Evolutionary conservation across 2,329 filamentous ascomycete genomes (phyloP).

Genomic region (Ophiostoma quercus): DNA sequence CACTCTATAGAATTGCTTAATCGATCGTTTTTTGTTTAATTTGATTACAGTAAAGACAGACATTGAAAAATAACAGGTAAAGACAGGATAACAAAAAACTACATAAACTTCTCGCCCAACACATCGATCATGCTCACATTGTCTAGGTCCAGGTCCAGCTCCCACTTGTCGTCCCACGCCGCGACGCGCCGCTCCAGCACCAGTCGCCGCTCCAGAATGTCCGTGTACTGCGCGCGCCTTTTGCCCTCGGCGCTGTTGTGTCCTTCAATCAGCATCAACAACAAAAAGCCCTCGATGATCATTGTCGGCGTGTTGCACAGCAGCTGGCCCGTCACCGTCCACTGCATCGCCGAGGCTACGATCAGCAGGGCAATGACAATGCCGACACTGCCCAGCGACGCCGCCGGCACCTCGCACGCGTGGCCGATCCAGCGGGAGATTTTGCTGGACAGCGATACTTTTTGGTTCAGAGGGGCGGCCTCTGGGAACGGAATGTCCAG

Average conservation of each 20-base stretch:
- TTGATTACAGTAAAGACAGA: background rate
- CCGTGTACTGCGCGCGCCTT: constrained; percentile 30
- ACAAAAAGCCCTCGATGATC: constrained; percentile 32
- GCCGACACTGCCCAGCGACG: constrained; percentile 24
- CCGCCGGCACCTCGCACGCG: constrained; percentile 24
- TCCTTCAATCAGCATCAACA: constrained; percentile 30
- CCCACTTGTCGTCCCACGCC: constrained; percentile 24
- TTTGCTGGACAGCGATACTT: constrained; percentile 25
- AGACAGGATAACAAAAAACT: background rate
- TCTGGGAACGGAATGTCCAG: background rate
- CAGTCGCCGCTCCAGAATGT: constrained; percentile 31
- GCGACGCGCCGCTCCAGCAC: constrained; percentile 29
- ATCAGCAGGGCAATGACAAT: constrained; percentile 18
- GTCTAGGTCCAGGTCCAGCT: constrained; percentile 4
- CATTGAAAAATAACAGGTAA: background rate
- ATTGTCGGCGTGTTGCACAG: constrained; percentile 34
- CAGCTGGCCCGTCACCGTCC: constrained; percentile 33
- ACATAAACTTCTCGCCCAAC: background rate
- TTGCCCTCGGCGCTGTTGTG: constrained; percentile 31
- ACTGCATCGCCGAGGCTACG: constrained; percentile 30
- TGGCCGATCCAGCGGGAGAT: constrained; percentile 30
- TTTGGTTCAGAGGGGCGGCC: background rate
- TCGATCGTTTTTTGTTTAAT: background rate
- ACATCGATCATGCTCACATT: background rate
- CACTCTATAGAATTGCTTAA: too few species aligned